A percentile compares a stretch with the other conserved stretches of the same genome.
Evolutionary conservation across 495 filamentous ascomycete genomes (phyloP).

Genomic region (Trichoderma orchidacearum): DNA sequence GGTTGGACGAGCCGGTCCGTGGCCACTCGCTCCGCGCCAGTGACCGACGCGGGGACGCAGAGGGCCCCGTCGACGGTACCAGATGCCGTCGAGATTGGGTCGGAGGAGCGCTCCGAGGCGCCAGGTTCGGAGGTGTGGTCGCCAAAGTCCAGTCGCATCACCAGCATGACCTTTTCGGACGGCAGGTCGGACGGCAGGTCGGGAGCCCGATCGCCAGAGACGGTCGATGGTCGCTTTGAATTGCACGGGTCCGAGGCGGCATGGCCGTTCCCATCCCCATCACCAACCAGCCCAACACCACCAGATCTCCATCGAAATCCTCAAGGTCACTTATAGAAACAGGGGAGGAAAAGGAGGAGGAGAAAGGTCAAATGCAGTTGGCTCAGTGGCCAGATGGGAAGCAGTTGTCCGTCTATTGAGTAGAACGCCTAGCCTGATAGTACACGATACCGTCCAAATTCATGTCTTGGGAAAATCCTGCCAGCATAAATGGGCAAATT

Average conservation of each 20-base stretch:
- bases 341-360: neutral
- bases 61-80: neutral
- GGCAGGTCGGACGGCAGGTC: too few relatives aligned
- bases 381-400: too few relatives aligned
- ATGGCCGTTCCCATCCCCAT: neutral
- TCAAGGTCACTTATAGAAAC: neutral
- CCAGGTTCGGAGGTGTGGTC: neutral
- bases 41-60: conserved; percentile 19
- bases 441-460: conserved; percentile 1
- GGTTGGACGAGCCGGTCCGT: conserved; percentile 17
- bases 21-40: conserved; percentile 16
- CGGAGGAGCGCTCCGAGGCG: conserved; percentile 3
- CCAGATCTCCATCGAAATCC: neutral
- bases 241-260: neutral
- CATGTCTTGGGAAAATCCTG: too few relatives aligned
- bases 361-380: too few relatives aligned
- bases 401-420: neutral
- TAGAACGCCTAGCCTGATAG: neutral
- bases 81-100: conserved; percentile 18
- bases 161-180: neutral
- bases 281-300: neutral
- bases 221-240: neutral
- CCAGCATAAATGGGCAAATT: too few relatives aligned
- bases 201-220: neutral
- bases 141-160: neutral